phyloP scores from a whole-genome alignment of 164 flowering plant genomes.

The Tetracentron sinense region DNA sequence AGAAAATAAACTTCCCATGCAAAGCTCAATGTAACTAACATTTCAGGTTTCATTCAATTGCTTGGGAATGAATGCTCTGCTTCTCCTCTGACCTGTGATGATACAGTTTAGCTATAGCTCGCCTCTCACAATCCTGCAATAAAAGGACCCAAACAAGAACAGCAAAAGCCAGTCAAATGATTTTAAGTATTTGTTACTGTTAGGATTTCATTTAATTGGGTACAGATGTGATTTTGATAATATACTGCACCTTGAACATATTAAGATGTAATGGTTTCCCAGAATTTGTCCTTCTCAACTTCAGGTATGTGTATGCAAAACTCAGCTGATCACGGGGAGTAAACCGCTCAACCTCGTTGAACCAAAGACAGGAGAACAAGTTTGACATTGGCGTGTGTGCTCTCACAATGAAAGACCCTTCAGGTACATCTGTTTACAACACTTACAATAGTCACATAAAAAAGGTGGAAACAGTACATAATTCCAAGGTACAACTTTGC shows the following conservation, averaged over 20 bases:
- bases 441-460: conserved; percentile 6
- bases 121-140: conserved; percentile 83
- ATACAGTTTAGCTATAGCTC: conserved; percentile 69
- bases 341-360: conserved; percentile 93
- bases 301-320: conserved; percentile 84
- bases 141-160: conserved; percentile 1
- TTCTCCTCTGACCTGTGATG: conserved; percentile 75
- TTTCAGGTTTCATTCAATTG: conserved; percentile 25
- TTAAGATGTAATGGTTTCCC: conserved; percentile 71
- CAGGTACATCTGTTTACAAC: conserved; percentile 84
- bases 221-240: background rate
- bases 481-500: background rate
- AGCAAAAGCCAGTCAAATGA: background rate
- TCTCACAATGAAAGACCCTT: conserved; percentile 92
- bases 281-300: conserved; percentile 78
- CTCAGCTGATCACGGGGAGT: conserved; percentile 98
- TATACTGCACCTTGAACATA: conserved; percentile 83
- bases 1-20: background rate
- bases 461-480: background rate
- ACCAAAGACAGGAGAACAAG: conserved; percentile 98
- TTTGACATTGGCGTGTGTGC: conserved; percentile 99
- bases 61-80: conserved; percentile 33
- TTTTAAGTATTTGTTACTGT: background rate
- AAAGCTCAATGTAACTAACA: background rate
- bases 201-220: background rate